phyloP scores from a whole-genome alignment of 768 basidiomycete genomes.

The Crepidotus variabilis region DNA sequence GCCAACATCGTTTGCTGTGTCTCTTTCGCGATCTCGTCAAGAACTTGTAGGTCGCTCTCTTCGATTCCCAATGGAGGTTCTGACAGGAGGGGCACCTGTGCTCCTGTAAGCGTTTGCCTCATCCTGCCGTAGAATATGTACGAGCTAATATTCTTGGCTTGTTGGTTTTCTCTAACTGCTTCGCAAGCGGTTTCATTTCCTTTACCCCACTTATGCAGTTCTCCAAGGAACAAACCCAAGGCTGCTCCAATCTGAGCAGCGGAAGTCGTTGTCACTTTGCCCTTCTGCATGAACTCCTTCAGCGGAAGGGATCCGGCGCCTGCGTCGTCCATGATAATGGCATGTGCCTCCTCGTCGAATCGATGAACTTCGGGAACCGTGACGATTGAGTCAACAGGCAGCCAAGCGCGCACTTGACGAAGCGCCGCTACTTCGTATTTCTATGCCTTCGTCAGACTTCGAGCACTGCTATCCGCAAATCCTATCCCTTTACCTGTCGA shows the following conservation, averaged over 20 bases:
- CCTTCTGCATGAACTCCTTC: conserved; percentile 35
- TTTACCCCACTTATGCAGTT: conserved; percentile 48
- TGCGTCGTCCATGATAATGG: conserved; percentile 62
- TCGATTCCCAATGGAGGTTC: conserved; percentile 40
- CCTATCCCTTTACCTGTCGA: conserved; percentile 44
- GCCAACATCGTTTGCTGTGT: conserved; percentile 20
- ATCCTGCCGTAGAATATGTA: conserved; percentile 43
- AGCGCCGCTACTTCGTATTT: conserved; percentile 46
- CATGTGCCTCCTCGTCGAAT: conserved; percentile 44
- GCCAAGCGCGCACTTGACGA: conserved; percentile 33
- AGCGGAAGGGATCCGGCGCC: conserved; percentile 37
- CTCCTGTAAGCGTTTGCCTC: conserved; percentile 30
- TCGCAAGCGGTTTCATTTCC: conserved; percentile 21
- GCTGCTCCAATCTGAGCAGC: conserved; percentile 45
- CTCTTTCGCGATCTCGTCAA: conserved; percentile 20
- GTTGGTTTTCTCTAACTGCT: conserved; percentile 35
- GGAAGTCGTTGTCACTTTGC: conserved; percentile 22
- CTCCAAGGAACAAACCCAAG: conserved; percentile 51
- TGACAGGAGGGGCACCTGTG: conserved; percentile 29
- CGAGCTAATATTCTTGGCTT: conserved; percentile 38
- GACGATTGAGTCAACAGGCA: conserved; percentile 34
- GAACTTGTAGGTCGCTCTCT: conserved; percentile 27
- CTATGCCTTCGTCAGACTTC: conserved; percentile 14
- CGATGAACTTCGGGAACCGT: conserved; percentile 46
- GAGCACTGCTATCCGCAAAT: too few relatives aligned